Evolutionary conservation across 495 filamentous ascomycete species (phyloP), one percentile per base, ranked within the genome.

Genomic region (Thozetella sp.): DNA sequence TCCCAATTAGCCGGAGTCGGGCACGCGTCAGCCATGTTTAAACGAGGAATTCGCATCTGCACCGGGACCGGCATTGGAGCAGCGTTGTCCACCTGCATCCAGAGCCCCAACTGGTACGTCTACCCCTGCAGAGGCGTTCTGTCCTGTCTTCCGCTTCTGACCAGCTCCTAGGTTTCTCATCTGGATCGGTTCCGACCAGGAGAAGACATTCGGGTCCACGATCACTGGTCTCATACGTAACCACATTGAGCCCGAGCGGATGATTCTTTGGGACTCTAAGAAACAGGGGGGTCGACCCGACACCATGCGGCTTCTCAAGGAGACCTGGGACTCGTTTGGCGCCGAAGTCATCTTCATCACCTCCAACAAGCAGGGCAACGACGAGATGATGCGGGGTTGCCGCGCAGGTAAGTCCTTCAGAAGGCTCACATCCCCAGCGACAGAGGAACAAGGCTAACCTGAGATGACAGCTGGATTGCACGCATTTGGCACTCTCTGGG

Each of bases 261-360:
- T 76, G 73, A 79, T 79, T 22, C 68, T 79, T 17, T 79, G 76
- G 76, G 76, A 79, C 64, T 73, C 76, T 15, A 79, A 79, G 66
- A 73, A 79, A 64, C 64, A 68, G 53, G 76, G 76, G 40, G 74
- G 76, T 15, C 66, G 76, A 30, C 76, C 76, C 22, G 70, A 79
- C 65, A 72, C 69, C 6, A 60, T 79, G 54, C 56, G 72, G 59
- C 69, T 79, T 13, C 68, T 79, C 55, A 74, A 72, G 63, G 73
- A 75, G 43, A 73, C 72, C 25, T 79, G 73, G 73, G 59, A 58
- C 50, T 75, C 69, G 57, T 79, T 74, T 60, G 73, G 71, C 53
- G 76, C 76, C 22, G 76, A 79, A 63, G 76, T 79, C 52, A 77
- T 79, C 61, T 79, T 79, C 67, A 79, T 79, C 58, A 77, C 76